Base-by-base conservation (phyloP, 2,329 filamentous ascomycete species). In the Fusarium nurragi region DNA sequence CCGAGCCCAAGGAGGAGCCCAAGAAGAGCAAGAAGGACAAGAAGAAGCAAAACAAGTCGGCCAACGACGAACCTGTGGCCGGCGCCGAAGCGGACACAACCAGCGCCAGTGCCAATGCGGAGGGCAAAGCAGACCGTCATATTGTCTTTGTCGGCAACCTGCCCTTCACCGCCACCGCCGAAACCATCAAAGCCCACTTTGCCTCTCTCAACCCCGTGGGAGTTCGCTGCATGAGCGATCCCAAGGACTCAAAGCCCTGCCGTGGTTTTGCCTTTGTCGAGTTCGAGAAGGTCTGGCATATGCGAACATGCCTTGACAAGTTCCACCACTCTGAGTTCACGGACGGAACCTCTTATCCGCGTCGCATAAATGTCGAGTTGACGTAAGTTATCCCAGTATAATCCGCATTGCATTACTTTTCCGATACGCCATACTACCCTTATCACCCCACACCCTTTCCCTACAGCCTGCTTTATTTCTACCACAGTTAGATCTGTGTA, bases 321-420 rank as follows among this genome's bases (percentile, higher is more conserved):
- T 94, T 94, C 79, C 94, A 98, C 79, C 94, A 97, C 79, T 90
- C 88, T 59, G 84, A 84, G 65, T 96, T 97, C 75, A 77, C 82
- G 75, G 82, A 88, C 77, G 80, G 82, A 64, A 62, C 78, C 16
- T 81, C 79, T 38, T 75, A 80, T 16, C 80, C 88, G 48, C 84
- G 94, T 70, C 91, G 89, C 78, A 96, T 98, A 72, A 97, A 97
- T 75, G 91, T 97, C 23, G 94, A 97, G 79, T 79, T 98, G 68
- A 97, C 93, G 85, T 93, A 78, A 78, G 88, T 84, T 34, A 6
- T 28, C 21, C 32, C 45, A 47, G 50, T 44, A 36, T 51, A 46
- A 46, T 56, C 21, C 34, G 38, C 32, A 51, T 50, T 56, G 50
- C 48, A 48, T 30, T 41, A 13, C 40, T 21, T 45, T 25, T 43